Conservation (phyloP, 306 rosid species). For the Fagus sylvatica region DNA sequence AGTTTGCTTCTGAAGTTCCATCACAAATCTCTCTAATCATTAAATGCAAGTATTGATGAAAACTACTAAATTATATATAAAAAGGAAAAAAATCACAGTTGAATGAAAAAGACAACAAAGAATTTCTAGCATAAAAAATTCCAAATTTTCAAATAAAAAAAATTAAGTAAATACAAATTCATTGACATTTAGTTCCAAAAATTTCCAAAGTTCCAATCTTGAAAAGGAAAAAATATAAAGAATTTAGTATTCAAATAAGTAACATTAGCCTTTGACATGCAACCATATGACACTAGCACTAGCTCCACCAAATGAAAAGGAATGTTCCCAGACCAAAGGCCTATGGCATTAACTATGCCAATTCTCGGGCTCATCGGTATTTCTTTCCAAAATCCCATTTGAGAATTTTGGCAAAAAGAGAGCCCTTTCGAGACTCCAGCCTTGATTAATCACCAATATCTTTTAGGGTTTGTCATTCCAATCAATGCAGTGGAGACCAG, state of each 20-base stretch:
- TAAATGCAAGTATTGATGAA: no score
- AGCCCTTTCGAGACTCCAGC: slow-evolving; percentile 85
- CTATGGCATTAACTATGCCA: slow-evolving; percentile 78
- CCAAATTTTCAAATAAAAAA: neutral
- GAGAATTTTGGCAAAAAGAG: slow-evolving; percentile 39
- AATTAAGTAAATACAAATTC: no score
- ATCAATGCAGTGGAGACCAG: slow-evolving; percentile 18
- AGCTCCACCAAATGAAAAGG: slow-evolving; percentile 25
- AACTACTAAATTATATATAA: neutral
- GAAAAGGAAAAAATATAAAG: no score
- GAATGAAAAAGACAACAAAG: neutral
- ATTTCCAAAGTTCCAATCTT: no score
- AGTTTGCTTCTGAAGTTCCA: no score
- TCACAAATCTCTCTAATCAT: no score
- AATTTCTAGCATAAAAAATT: neutral
- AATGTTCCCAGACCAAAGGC: slow-evolving; percentile 82
- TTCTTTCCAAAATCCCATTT: slow-evolving; percentile 53
- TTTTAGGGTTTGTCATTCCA: slow-evolving; percentile 42
- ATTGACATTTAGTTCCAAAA: no score
- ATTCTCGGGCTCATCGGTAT: slow-evolving; percentile 81
- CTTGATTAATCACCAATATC: slow-evolving; percentile 52
- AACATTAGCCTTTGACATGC: neutral
- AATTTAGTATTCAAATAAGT: neutral
- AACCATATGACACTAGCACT: slow-evolving; percentile 14
- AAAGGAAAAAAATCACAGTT: no score